These are phyloP conservation scores for Diaporthe sp. DNA, from an alignment of 2,329 filamentous ascomycete genomes.

Conservation along the genomic window DNA sequence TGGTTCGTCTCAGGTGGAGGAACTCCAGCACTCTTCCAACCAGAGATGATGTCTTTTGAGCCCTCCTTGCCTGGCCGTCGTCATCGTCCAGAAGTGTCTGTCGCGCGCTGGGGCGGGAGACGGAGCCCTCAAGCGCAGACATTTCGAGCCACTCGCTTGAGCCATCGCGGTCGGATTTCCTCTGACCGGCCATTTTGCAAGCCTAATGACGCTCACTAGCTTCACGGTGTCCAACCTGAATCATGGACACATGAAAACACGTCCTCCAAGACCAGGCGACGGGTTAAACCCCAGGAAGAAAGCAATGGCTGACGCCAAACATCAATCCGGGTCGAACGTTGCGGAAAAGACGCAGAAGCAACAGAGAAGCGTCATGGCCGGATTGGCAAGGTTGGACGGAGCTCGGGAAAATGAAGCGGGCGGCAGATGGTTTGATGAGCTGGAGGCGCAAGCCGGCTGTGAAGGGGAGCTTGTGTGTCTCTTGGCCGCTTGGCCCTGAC, in stretches of 20 bases:
- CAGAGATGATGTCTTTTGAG: background rate
- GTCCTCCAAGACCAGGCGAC: background rate
- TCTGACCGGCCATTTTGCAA: background rate
- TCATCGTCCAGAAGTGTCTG: background rate
- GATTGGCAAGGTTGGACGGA: background rate
- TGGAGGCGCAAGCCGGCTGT: constrained; percentile 23
- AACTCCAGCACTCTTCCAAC: background rate
- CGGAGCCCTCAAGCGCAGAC: constrained; percentile 4
- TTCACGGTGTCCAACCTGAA: background rate
- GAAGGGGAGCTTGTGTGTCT: background rate
- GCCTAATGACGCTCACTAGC: background rate
- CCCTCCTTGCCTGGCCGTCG: background rate
- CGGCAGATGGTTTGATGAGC: constrained; percentile 21
- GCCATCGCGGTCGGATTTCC: background rate
- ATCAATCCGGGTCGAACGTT: background rate
- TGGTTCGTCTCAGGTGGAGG: constrained; percentile 34
- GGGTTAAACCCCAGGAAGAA: background rate
- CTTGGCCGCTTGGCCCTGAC: constrained; percentile 23
- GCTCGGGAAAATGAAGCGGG: background rate
- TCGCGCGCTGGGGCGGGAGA: background rate
- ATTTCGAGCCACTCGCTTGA: constrained; percentile 20
- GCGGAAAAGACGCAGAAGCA: background rate
- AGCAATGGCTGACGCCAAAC: background rate
- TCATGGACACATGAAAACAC: background rate
- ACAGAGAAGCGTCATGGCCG: background rate